Evolutionary conservation across 192 early-diverging fungal genomes (phyloP), one percentile per base, ranked within the genome.

Genomic region (Linnemannia schmuckeri): DNA sequence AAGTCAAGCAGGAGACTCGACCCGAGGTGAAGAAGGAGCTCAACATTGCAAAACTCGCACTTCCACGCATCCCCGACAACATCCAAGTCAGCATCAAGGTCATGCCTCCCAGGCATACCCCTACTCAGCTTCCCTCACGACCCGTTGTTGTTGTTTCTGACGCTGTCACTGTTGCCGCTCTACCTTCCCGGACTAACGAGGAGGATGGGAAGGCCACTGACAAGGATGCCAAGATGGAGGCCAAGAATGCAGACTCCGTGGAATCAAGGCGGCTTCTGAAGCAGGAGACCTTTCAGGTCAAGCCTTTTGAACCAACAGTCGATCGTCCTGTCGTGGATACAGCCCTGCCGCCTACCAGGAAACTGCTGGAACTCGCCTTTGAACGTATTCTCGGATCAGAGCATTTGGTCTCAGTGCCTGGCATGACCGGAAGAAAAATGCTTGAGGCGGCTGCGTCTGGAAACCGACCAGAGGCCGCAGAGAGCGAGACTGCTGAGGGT

Each of bases 301-400:
- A 78, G 35, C 79, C 79, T n/a, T 81, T 87, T 30, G 85, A 87
- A 68, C 80, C 75, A 55, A 42, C 74, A 44, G 55, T 61, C 24
- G 79, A 78, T 33, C 69, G 37, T 24, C 79, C 85, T 44, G 72
- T 61, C 6, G 40, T 52, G 7, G 55, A 70, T 41, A 38, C 40
- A 20, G 8, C 72, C 7, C 40, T 37, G 4, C 44, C 42, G 0
- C 74, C 66, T 27, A 33, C 75, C 2, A 55, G 72, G 46, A 72
- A 75, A 5, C 76, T 87, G 13, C 57, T 87, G 76, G 80, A 81
- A 35, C 76, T 74, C 24, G 57, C 85, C 55, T 87, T 87, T 68
- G 74, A 80, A 54, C 79, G 85, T 12, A 87, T 87, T 22, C 68
- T 87, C 6, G 80, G 52, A 20, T 87, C 85, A 12, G 85, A 87